These are phyloP conservation scores for Anthostomella pinea DNA, from an alignment of 2,329 filamentous ascomycete genomes.

Conservation along the genomic window DNA sequence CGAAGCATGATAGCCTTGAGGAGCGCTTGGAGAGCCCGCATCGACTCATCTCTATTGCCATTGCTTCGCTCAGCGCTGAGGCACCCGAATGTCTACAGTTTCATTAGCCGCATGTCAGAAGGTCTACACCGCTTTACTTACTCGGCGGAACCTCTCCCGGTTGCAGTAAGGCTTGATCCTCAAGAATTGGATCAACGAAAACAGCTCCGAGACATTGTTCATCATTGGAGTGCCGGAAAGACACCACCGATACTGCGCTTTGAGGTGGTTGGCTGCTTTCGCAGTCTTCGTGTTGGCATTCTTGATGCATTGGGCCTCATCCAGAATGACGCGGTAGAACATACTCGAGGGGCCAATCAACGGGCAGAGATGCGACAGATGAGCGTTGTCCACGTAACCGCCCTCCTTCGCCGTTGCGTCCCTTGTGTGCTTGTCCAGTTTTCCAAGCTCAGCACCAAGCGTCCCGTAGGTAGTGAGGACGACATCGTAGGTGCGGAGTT, in stretches of 20 bases:
- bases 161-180: slow-evolving; percentile 71
- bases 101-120: slow-evolving; percentile 11
- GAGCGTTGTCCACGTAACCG: slow-evolving; percentile 36
- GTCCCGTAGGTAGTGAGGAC: slow-evolving; percentile 77
- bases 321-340: slow-evolving; percentile 71
- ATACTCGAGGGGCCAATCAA: slow-evolving; percentile 57
- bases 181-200: slow-evolving; percentile 73
- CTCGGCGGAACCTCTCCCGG: slow-evolving; percentile 58
- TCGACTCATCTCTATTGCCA: slow-evolving; percentile 60
- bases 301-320: slow-evolving; percentile 81
- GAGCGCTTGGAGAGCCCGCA: slow-evolving; percentile 70
- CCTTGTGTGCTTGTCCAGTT: slow-evolving; percentile 52
- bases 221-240: slow-evolving; percentile 86
- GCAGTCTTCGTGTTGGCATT: slow-evolving; percentile 64
- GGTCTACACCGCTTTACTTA: slow-evolving; percentile 32
- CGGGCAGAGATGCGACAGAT: slow-evolving; percentile 43
- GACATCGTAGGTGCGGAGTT: slow-evolving; percentile 65
- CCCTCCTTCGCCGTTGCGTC: slow-evolving; percentile 43
- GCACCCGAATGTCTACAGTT: slow-evolving; percentile 39
- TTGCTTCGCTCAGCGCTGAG: slow-evolving; percentile 24
- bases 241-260: slow-evolving; percentile 65
- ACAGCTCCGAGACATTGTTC: slow-evolving; percentile 78
- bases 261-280: slow-evolving; percentile 56
- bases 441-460: slow-evolving; percentile 64
- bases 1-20: slow-evolving; percentile 80